Evolutionary conservation across 495 filamentous ascomycete genomes (phyloP).

Genomic region (Neurospora sp.): DNA sequence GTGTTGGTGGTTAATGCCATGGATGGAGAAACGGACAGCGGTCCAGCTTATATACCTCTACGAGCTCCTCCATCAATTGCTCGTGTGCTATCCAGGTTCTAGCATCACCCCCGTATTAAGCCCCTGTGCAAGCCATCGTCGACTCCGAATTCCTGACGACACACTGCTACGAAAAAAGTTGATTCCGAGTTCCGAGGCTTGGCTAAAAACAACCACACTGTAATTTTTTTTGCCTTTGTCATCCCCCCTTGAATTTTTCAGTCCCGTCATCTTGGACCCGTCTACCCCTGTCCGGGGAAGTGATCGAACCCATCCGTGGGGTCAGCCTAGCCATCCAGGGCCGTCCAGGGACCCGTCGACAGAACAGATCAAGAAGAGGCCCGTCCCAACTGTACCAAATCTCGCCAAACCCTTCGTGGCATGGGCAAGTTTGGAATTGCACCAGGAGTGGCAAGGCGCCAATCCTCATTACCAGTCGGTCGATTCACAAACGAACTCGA

Average conservation of each 20-base stretch:
- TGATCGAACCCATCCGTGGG: not conserved
- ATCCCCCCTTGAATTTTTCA: not conserved
- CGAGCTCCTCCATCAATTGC: not conserved
- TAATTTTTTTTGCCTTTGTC: conserved; percentile 4
- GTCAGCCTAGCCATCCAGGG: not conserved
- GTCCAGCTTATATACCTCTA: not conserved
- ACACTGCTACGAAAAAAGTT: not conserved
- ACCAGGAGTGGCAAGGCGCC: conserved; percentile 2
- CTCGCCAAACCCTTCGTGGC: conserved; percentile 11
- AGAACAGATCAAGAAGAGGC: conserved; percentile 5
- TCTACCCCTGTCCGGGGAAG: conserved; percentile 8
- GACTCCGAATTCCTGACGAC: not conserved
- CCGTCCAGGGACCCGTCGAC: not conserved
- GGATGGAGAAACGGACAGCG: not conserved
- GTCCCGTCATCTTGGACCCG: not conserved
- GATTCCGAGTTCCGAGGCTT: conserved; percentile 1
- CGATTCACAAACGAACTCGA: not conserved
- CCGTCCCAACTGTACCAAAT: conserved; percentile 6
- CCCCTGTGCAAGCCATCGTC: not conserved
- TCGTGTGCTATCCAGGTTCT: not conserved
- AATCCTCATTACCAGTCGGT: conserved; percentile 1
- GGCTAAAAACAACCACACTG: conserved; percentile 2
- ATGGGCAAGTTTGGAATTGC: conserved; percentile 3
- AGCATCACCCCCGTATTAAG: not conserved
- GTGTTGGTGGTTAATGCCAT: not conserved